These are phyloP conservation scores for Mariannaea elegans DNA, from an alignment of 2,329 filamentous ascomycete genomes.

Conservation along the genomic window DNA sequence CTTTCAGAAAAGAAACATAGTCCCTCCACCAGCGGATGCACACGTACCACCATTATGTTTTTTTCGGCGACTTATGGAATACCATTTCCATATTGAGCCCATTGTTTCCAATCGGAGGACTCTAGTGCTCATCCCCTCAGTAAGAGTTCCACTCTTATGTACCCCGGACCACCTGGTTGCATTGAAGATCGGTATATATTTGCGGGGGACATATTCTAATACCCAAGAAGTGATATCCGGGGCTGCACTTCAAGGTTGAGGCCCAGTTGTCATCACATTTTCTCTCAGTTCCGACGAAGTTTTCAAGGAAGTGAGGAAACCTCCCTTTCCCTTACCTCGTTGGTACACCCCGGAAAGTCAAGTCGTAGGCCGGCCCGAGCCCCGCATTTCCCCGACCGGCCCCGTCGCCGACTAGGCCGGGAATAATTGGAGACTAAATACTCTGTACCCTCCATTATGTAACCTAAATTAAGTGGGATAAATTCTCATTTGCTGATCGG, in stretches of 20 bases:
- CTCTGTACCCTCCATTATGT: too few relatives aligned
- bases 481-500: background rate
- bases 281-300: too few relatives aligned
- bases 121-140: background rate
- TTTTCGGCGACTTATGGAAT: background rate
- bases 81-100: background rate
- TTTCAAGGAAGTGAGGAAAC: too few relatives aligned
- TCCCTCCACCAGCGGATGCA: too few relatives aligned
- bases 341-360: background rate
- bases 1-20: too few relatives aligned
- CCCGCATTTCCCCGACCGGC: slow-evolving; percentile 10
- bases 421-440: slow-evolving; percentile 13
- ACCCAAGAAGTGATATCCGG: background rate
- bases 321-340: too few relatives aligned
- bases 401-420: slow-evolving; percentile 4
- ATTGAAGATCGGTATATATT: background rate
- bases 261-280: too few relatives aligned
- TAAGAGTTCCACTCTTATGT: background rate
- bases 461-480: slow-evolving; percentile 4
- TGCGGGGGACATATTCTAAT: background rate
- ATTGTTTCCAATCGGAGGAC: background rate
- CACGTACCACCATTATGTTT: too few relatives aligned
- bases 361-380: slow-evolving; percentile 1
- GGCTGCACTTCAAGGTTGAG: too few relatives aligned
- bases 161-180: background rate